Conservation (phyloP, 2,329 filamentous ascomycete species). For the Cladosporium colombiae region DNA sequence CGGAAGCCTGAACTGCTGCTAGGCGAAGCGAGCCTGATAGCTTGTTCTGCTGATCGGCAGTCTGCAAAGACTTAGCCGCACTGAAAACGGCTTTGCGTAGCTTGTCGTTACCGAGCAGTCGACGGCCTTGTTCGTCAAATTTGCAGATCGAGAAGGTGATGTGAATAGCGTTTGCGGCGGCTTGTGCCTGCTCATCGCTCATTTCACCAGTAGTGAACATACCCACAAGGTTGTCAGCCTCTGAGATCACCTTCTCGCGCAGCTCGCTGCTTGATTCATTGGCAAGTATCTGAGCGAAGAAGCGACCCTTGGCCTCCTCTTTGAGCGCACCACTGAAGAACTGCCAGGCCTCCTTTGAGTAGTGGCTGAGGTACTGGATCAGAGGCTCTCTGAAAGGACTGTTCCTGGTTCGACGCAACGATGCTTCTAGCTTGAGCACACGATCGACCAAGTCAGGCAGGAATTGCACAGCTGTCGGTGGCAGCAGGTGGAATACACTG, state of each 20-base stretch:
- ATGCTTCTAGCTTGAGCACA: slow-evolving; percentile 84
- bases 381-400: slow-evolving; percentile 90
- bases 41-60: slow-evolving; percentile 67
- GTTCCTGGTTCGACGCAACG: slow-evolving; percentile 79
- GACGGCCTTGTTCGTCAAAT: slow-evolving; percentile 64
- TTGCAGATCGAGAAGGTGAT: slow-evolving; percentile 76
- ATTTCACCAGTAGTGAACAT: slow-evolving; percentile 63
- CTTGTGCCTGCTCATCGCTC: slow-evolving; percentile 69
- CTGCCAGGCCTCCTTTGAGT: slow-evolving; percentile 82
- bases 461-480: slow-evolving; percentile 84
- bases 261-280: slow-evolving; percentile 74
- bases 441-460: slow-evolving; percentile 87
- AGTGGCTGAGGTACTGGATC: slow-evolving; percentile 90
- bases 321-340: slow-evolving; percentile 78
- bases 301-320: slow-evolving; percentile 83
- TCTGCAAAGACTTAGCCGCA: slow-evolving; percentile 77
- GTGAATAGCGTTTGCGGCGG: slow-evolving; percentile 78
- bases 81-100: slow-evolving; percentile 61
- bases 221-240: slow-evolving; percentile 71
- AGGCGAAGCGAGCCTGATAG: slow-evolving; percentile 74
- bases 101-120: slow-evolving; percentile 60
- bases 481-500: slow-evolving; percentile 95
- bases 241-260: slow-evolving; percentile 71
- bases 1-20: slow-evolving; percentile 82
- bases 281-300: slow-evolving; percentile 83